These are phyloP conservation scores for Clitopilus passeckerianus DNA, from an alignment of 768 basidiomycete genomes.

Conservation along the genomic window DNA sequence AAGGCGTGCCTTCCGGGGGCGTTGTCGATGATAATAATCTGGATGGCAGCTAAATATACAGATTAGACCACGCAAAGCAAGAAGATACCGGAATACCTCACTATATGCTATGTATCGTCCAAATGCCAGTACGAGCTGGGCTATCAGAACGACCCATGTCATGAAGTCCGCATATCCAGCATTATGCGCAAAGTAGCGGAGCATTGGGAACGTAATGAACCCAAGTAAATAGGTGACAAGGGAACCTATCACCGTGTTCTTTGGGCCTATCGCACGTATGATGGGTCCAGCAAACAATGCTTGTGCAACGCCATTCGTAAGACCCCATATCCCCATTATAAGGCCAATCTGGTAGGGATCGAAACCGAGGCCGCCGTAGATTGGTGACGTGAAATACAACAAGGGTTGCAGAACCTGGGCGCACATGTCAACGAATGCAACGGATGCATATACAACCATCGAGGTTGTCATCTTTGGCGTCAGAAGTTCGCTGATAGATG, in stretches of 20 bases:
- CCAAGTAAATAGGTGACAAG: conserved; percentile 23
- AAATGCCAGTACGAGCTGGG: conserved; percentile 15
- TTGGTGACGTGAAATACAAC: conserved; percentile 37
- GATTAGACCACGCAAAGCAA: background rate
- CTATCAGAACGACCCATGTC: conserved; percentile 26
- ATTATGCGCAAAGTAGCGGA: conserved; percentile 24
- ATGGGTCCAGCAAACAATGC: conserved; percentile 25
- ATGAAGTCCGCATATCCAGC: conserved; percentile 16
- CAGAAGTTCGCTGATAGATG: conserved; percentile 14
- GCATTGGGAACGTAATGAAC: conserved; percentile 31
- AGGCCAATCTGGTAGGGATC: conserved; percentile 35
- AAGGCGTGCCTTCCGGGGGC: conserved; percentile 9
- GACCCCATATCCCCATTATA: conserved; percentile 28
- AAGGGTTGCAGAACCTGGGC: conserved; percentile 36
- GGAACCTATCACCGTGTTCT: conserved; percentile 25
- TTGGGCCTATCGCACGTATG: conserved; percentile 29
- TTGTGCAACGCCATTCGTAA: conserved; percentile 31
- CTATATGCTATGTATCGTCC: conserved; percentile 31
- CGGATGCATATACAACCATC: conserved; percentile 34
- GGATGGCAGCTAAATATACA: conserved; percentile 5
- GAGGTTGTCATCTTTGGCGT: conserved; percentile 31
- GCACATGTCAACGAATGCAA: conserved; percentile 39
- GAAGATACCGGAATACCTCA: conserved; percentile 13
- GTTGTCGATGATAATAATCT: conserved; percentile 13
- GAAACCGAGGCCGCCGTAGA: conserved; percentile 37